Evolutionary conservation across 768 basidiomycete species (phyloP).

Genomic region (Tubosaeta sp.): DNA sequence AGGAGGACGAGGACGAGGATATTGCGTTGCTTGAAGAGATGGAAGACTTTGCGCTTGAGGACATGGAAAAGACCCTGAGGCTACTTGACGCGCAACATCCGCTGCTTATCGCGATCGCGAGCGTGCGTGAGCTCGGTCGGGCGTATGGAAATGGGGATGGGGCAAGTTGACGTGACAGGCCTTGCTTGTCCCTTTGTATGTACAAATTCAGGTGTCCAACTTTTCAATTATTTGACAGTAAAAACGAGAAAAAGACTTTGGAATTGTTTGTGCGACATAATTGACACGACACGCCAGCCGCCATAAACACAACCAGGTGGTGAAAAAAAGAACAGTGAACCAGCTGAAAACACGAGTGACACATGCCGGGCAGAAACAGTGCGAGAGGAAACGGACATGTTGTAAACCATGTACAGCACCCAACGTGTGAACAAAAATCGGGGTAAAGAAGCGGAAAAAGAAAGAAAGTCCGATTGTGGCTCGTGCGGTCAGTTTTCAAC

Average conservation of each 20-base stretch:
- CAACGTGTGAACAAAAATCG: background rate
- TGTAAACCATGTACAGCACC: background rate
- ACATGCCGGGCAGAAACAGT: background rate
- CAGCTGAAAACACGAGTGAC: too few relatives aligned
- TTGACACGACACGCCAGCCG: background rate
- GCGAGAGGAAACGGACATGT: background rate
- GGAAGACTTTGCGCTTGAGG: conserved; percentile 78
- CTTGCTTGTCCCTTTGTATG: too few relatives aligned
- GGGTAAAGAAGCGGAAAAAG: background rate
- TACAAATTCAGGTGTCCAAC: background rate
- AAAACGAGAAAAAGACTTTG: background rate
- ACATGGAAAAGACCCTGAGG: conserved; percentile 63
- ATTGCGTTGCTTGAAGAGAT: conserved; percentile 73
- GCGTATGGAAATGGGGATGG: background rate
- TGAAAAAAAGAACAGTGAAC: background rate
- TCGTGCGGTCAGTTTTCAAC: background rate
- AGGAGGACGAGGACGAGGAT: conserved; percentile 61
- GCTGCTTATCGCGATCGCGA: conserved; percentile 64
- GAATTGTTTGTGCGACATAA: background rate
- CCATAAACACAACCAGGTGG: background rate
- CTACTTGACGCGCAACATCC: conserved; percentile 56
- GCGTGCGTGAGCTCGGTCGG: conserved; percentile 63
- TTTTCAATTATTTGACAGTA: too few relatives aligned
- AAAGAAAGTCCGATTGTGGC: background rate
- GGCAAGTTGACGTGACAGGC: background rate